phyloP scores from a whole-genome alignment of 2,329 filamentous ascomycete genomes.

The Fusarium nematophilum region DNA sequence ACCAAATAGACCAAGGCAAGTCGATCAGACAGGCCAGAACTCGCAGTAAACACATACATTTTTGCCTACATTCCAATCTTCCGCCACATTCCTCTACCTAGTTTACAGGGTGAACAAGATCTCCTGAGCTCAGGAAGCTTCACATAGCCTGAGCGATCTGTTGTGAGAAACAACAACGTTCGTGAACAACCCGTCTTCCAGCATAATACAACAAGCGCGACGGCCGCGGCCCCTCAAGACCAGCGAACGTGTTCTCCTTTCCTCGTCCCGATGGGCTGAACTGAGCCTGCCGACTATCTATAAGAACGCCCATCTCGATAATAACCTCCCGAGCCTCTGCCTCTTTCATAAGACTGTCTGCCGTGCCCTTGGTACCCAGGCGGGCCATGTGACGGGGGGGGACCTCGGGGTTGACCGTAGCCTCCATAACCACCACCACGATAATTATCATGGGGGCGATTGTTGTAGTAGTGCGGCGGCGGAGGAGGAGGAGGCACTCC shows the following conservation, averaged over 20 bases:
- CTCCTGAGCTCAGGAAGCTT: background rate
- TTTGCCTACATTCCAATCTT: constrained; percentile 5
- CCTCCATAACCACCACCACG: constrained; percentile 33
- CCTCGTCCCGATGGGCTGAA: too few relatives aligned
- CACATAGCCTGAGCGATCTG: background rate
- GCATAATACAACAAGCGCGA: background rate
- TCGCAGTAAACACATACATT: constrained; percentile 1
- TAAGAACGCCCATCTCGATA: constrained; percentile 39
- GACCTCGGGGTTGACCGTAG: constrained; percentile 35
- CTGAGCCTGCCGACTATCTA: constrained; percentile 25
- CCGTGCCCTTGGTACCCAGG: constrained; percentile 36
- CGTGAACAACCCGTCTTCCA: background rate
- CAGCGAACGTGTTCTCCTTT: background rate
- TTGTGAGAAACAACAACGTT: background rate
- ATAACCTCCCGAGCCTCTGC: constrained; percentile 33
- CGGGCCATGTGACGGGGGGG: constrained; percentile 24
- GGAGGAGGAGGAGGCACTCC: constrained; percentile 50
- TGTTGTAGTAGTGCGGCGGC: constrained; percentile 37
- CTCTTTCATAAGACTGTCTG: constrained; percentile 29
- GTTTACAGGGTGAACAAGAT: background rate
- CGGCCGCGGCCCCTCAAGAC: background rate
- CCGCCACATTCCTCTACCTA: constrained; percentile 7
- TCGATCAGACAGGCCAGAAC: background rate
- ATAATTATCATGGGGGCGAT: constrained; percentile 25
- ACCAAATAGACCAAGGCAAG: too few relatives aligned